Base-by-base conservation (phyloP, 768 basidiomycete species). In the Termitomyces sp. region DNA sequence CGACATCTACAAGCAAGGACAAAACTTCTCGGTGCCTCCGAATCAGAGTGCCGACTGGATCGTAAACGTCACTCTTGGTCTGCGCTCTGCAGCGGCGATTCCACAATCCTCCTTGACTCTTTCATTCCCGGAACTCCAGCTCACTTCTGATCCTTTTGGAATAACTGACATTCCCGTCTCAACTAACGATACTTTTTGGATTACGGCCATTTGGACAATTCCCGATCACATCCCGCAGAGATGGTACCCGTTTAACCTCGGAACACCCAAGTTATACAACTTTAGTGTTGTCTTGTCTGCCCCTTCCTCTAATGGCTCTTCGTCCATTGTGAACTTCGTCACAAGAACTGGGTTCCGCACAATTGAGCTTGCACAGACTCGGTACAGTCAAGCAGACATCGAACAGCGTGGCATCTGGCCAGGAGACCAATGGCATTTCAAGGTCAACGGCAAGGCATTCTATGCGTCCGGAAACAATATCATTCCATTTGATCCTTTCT, bases 401-500 rank as follows among this genome's bases (percentile, higher is more conserved):
- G 66, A 65, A 3, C 62, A 67, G 33, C 74, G 79, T 4, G 82
- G 82, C 1, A 83, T 84, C 55, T 83, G 78, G 0, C 82, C 83
- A 1, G 83, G 83, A 7, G 82, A 86, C 60, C 76, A 84, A 61
- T 84, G 82, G 78, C 82, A 84, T 65, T 85, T 85, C 64, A 74
- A 79, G 59, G 74, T 85, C 56, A 84, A 85, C 52, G 83, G 84
- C 10, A 77, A 78, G 64, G 75, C 76, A 14, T 83, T 85, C 62
- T 84, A 82, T 58, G 78, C 75, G 50, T 72, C 77, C 9, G 83
- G 84, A 9, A 82, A 81, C 26, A 85, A 84, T 54, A 76, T 83
- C 61, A 82, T 85, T 56, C 84, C 84, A 1, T 84, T 83, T 61
- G 84, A 86, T 67, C 79, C 80, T 8, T 85, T 86, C 66, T 84